These are phyloP conservation scores for Colletotrichum spinosum DNA, from an alignment of 2,329 filamentous ascomycete species.

Conservation along the genomic window DNA sequence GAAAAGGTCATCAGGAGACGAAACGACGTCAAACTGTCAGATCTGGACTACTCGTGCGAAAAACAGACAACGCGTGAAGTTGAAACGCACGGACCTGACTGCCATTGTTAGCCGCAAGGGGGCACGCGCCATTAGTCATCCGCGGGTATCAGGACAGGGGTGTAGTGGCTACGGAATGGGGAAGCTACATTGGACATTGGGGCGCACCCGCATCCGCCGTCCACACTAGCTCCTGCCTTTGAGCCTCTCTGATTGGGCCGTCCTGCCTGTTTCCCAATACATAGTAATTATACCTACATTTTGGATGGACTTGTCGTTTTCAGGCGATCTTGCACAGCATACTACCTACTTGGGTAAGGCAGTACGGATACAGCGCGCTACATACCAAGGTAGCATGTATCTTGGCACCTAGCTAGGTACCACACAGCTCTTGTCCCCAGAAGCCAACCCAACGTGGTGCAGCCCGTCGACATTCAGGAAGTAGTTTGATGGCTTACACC, in stretches of 20 bases:
- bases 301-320: no score
- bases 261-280: background rate
- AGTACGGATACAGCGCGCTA: no score
- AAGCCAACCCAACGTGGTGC: constrained; percentile 1
- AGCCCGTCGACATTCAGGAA: constrained; percentile 10
- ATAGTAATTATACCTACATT: no score
- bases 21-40: constrained; percentile 49
- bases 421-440: no score
- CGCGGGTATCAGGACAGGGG: constrained; percentile 14
- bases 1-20: constrained; percentile 42
- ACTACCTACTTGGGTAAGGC: no score
- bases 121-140: constrained; percentile 37
- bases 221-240: constrained; percentile 18
- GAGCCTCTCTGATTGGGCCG: constrained; percentile 20
- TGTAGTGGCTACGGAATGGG: background rate
- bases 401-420: no score
- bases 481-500: constrained; percentile 10
- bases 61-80: constrained; percentile 58
- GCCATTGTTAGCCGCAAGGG: constrained; percentile 35
- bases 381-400: no score
- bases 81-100: constrained; percentile 45
- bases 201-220: constrained; percentile 31
- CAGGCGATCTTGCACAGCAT: no score
- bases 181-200: constrained; percentile 19
- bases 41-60: constrained; percentile 45